phyloP scores from a whole-genome alignment of 2,329 filamentous ascomycete species.

The Sphaerostilbella broomeana region DNA sequence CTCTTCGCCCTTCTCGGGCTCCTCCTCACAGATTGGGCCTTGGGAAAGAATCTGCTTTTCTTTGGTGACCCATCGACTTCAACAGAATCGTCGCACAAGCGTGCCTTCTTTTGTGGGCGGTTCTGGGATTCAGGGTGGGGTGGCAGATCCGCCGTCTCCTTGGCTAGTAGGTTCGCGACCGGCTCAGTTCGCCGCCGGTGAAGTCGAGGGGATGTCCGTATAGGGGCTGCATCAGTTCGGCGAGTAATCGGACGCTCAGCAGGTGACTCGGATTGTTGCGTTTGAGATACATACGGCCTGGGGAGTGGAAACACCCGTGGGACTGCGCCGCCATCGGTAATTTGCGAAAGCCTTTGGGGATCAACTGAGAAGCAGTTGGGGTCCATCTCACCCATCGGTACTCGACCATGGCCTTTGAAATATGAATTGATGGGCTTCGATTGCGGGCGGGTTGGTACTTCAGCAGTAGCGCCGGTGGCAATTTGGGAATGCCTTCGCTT shows the following conservation, averaged over 20 bases:
- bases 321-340: constrained; percentile 43
- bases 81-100: constrained; percentile 42
- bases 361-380: constrained; percentile 54
- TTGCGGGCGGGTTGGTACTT: constrained; percentile 19
- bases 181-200: constrained; percentile 49
- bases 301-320: constrained; percentile 54
- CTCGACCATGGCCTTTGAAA: constrained; percentile 44
- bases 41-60: constrained; percentile 51
- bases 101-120: constrained; percentile 51
- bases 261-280: constrained; percentile 17
- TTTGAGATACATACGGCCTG: constrained; percentile 46
- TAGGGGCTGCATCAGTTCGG: constrained; percentile 16
- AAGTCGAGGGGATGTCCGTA: constrained; percentile 32
- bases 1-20: constrained; percentile 26
- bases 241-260: constrained; percentile 8
- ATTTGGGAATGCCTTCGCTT: constrained; percentile 37
- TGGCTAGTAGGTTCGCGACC: constrained; percentile 36
- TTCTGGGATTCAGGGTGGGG: constrained; percentile 19
- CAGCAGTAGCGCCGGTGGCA: constrained; percentile 16
- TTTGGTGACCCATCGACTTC: constrained; percentile 29
- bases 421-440: constrained; percentile 49
- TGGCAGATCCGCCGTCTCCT: constrained; percentile 17
- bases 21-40: constrained; percentile 19
- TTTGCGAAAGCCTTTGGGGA: constrained; percentile 38
- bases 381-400: constrained; percentile 58